Conservation (phyloP, 805 yeast species). For the Metschnikowia chrysomelidarum region DNA sequence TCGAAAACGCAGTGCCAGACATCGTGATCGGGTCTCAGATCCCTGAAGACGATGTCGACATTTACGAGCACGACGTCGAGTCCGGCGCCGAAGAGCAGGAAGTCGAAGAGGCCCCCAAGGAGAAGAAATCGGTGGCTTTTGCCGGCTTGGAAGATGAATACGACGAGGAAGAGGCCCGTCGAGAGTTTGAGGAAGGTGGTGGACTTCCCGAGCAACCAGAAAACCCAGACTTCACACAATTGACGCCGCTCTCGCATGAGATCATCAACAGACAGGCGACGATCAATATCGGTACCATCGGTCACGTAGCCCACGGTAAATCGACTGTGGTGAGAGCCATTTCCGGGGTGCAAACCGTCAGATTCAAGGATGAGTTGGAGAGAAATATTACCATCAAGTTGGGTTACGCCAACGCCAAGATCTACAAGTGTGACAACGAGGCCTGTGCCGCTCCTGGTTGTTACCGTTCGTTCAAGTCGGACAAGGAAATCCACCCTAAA, state of each 20-base stretch:
- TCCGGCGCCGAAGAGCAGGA: conserved; percentile 47
- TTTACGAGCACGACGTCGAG: conserved; percentile 53
- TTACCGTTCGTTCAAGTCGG: conserved; percentile 91
- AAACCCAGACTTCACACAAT: conserved; percentile 73
- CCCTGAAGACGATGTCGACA: conserved; percentile 37
- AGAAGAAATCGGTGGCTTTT: conserved; percentile 78
- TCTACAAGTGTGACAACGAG: conserved; percentile 86
- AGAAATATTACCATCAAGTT: conserved; percentile 97
- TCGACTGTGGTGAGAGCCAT: conserved; percentile 93
- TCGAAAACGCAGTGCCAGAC: conserved; percentile 83
- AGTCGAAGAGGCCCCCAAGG: conserved; percentile 34
- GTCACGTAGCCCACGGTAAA: conserved; percentile 95
- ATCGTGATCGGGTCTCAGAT: conserved; percentile 65
- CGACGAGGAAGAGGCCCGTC: conserved; percentile 71
- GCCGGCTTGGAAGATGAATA: conserved; percentile 68
- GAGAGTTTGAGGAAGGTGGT: conserved; percentile 96
- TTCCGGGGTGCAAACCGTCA: conserved; percentile 97
- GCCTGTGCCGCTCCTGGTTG: conserved; percentile 91
- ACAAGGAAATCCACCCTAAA: conserved; percentile 91
- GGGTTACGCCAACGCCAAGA: conserved; percentile 98
- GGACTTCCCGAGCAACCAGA: conserved; percentile 97
- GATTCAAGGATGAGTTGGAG: conserved; percentile 98
- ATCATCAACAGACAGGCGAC: conserved; percentile 99
- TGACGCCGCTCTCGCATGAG: conserved; percentile 91
- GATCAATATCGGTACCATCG: conserved; percentile 95